Evolutionary conservation across 331 rosid species (phyloP), one percentile per base, ranked within the genome.

Genomic region (Stylosanthes scabra): DNA sequence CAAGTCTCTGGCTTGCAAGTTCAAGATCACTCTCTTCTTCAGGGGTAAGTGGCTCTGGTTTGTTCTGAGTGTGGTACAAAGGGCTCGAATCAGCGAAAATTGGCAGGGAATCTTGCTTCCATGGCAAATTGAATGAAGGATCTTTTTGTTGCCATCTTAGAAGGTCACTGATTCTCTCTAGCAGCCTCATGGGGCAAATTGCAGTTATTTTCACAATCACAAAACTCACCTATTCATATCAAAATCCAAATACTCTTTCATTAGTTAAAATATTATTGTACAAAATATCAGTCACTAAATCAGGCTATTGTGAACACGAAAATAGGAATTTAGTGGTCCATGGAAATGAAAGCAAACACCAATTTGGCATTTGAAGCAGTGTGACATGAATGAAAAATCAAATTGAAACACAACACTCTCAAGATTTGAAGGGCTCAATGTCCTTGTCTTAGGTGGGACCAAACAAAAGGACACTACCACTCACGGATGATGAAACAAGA

Each of bases 121-220:
- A 95, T 71, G 98, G 91, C 46, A 95, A 86, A 6, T 42, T 60
- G 41, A 90, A 74, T 11, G 84, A 83, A 2, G 97, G 93, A 39
- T 95, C 82, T 29, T 78, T 84, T 11, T 88, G 81, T 71, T 95
- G 88, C 99, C 99, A 95, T 75, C 99, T 90, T 13, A 95, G 70
- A 72, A 95, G 81, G 66, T 92, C 97, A 59, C 99, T 90, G 0
- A 83, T 66, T 55, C 91, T 76, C 74, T 92, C 86, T 0, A 95
- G 74, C 29, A 92, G 50, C 9, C 73, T 83, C 91, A 86, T 79
- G 29, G 99, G 99, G 12, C 98, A 95, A 44, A 95, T 87, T 20
- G 98, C 98, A 2, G 93, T 89, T 71, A 95, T 90, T 72, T 95
- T 91, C 60, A 86, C 84, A 6, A 95, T 84, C 0, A 87, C 77